Conservation (phyloP, 2,329 filamentous ascomycete genomes). For the Metarhizium sp. region DNA sequence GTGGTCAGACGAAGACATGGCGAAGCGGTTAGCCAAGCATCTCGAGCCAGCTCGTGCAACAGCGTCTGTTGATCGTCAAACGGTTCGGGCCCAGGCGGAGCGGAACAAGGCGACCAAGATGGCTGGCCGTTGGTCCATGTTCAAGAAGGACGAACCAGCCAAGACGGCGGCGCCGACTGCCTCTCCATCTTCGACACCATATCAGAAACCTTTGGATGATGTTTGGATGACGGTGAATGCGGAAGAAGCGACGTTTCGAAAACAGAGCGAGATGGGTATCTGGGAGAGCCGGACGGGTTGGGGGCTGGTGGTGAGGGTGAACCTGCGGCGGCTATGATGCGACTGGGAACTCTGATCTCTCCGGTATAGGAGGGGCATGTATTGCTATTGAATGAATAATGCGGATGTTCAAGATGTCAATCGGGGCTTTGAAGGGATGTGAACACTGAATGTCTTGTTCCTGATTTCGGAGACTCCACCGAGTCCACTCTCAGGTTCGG, state of each 20-base stretch:
- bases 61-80: slow-evolving; percentile 14
- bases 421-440: too few relatives aligned
- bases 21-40: slow-evolving; percentile 32
- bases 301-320: slow-evolving; percentile 32
- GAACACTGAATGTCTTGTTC: too few relatives aligned
- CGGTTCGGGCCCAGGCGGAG: slow-evolving; percentile 20
- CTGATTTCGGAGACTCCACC: too few relatives aligned
- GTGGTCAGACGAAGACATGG: slow-evolving; percentile 39
- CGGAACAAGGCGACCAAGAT: slow-evolving; percentile 20
- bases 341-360: background rate
- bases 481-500: background rate
- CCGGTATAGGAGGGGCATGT: too few relatives aligned
- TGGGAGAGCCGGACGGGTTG: slow-evolving; percentile 42
- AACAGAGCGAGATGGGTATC: slow-evolving; percentile 40
- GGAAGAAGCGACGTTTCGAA: slow-evolving; percentile 41
- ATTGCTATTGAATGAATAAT: too few relatives aligned
- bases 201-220: slow-evolving; percentile 9
- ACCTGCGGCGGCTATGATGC: background rate
- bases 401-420: too few relatives aligned
- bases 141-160: slow-evolving; percentile 15
- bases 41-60: slow-evolving; percentile 27
- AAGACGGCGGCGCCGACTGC: background rate
- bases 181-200: background rate
- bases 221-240: slow-evolving; percentile 32
- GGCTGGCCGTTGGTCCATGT: slow-evolving; percentile 19